These are phyloP conservation scores for Lepraria neglecta DNA, from an alignment of 495 filamentous ascomycete species.

Conservation along the genomic window DNA sequence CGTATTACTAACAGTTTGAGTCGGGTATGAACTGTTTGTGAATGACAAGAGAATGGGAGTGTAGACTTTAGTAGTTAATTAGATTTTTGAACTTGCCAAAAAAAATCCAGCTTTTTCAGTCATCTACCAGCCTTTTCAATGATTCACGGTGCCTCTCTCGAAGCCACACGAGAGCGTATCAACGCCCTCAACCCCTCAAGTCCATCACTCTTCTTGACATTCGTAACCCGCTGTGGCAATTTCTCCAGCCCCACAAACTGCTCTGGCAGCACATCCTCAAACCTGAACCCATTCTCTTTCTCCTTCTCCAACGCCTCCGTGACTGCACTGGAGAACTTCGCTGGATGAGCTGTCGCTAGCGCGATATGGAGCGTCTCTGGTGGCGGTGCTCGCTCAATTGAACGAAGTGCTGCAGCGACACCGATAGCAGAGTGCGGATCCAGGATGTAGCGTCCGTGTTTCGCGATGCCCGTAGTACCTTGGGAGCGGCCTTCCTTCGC, in stretches of 20 bases:
- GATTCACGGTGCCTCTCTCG: no score
- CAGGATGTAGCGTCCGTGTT: constrained; percentile 58
- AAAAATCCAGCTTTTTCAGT: no score
- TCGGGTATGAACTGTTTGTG: no score
- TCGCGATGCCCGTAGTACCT: constrained; percentile 20
- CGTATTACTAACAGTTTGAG: no score
- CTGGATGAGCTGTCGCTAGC: constrained; percentile 85
- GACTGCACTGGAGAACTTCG: constrained; percentile 81
- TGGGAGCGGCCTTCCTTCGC: not conserved
- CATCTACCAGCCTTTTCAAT: no score
- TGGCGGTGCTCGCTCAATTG: constrained; percentile 42
- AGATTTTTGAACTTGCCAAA: no score
- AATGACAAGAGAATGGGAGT: no score
- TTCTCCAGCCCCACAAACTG: constrained; percentile 71
- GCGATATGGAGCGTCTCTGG: constrained; percentile 62
- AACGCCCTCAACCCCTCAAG: no score
- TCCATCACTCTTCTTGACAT: no score
- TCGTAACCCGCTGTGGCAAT: constrained; percentile 37
- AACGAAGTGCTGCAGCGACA: constrained; percentile 62
- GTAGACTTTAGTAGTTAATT: no score
- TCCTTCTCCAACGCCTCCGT: constrained; percentile 55
- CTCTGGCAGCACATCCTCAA: constrained; percentile 66
- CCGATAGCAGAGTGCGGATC: constrained; percentile 91
- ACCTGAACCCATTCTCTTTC: constrained; percentile 58
- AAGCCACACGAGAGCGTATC: no score